Evolutionary conservation across 2,329 filamentous ascomycete genomes (phyloP).

Genomic region (Scortechinia acanthostroma): DNA sequence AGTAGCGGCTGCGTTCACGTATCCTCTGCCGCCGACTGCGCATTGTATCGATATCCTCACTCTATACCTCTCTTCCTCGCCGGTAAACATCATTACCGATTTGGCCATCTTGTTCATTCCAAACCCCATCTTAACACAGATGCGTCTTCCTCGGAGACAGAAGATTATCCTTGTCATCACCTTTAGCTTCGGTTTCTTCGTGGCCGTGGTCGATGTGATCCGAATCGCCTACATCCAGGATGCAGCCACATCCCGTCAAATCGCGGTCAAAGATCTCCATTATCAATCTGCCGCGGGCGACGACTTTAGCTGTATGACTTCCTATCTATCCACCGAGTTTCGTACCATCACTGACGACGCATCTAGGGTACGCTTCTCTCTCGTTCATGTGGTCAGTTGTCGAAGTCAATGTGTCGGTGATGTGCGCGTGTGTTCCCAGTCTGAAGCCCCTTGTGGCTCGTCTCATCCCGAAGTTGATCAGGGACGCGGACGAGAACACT

Average conservation of each 20-base stretch:
- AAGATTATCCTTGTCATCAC: constrained; percentile 58
- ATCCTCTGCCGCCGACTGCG: constrained; percentile 30
- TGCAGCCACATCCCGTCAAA: constrained; percentile 37
- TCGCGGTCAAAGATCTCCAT: constrained; percentile 20
- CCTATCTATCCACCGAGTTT: constrained; percentile 4
- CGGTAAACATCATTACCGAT: constrained; percentile 62
- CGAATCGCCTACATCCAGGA: constrained; percentile 56
- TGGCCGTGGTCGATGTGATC: constrained; percentile 54
- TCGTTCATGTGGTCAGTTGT: constrained; percentile 64
- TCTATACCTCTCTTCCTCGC: constrained; percentile 57
- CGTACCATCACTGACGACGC: constrained; percentile 6
- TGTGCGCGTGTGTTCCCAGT: constrained; percentile 57
- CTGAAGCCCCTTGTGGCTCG: constrained; percentile 54
- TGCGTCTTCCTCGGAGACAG: constrained; percentile 55
- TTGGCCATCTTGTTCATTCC: constrained; percentile 56
- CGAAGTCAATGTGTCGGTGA: constrained; percentile 58
- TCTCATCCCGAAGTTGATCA: constrained; percentile 45
- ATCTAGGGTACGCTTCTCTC: constrained; percentile 43
- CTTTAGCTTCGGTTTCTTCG: constrained; percentile 58
- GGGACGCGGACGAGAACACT: constrained; percentile 27
- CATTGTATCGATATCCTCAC: constrained; percentile 54
- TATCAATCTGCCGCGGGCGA: constrained; percentile 13
- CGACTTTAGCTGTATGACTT: constrained; percentile 21
- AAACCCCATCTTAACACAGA: constrained; percentile 54
- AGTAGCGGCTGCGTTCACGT: constrained; percentile 40